Percentiles rank a stretch among this genome's conserved stretches.
These are phyloP conservation scores for Bruguiera parviflora DNA, from an alignment of 345 rosid species.

Conservation along the genomic window DNA sequence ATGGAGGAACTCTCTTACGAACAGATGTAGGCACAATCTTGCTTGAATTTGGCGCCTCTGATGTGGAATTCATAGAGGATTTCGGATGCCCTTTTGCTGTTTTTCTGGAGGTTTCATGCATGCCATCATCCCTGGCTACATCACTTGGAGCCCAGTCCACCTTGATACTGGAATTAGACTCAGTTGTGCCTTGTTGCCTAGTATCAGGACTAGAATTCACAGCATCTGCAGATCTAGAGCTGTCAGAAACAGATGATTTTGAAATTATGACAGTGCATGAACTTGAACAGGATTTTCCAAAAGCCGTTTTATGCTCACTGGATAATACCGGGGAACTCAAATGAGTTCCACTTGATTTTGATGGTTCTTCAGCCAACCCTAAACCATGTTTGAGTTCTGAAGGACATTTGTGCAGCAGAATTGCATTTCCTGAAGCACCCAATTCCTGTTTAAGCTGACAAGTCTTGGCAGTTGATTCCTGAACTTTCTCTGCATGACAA, in stretches of 20 bases:
- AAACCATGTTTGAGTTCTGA: slow-evolving; percentile 38
- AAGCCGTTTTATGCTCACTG: slow-evolving; percentile 38
- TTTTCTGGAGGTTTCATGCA: slow-evolving; percentile 32
- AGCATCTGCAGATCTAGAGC: slow-evolving; percentile 43
- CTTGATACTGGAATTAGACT: slow-evolving; percentile 33
- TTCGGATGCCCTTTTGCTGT: slow-evolving; percentile 41
- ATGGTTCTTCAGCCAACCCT: slow-evolving; percentile 34
- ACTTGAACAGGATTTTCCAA: slow-evolving; percentile 47
- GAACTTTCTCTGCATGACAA: slow-evolving; percentile 30
- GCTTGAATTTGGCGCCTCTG: slow-evolving; percentile 44
- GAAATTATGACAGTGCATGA: slow-evolving; percentile 30
- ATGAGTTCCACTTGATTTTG: slow-evolving; percentile 36
- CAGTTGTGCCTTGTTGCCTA: slow-evolving; percentile 37
- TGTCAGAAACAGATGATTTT: slow-evolving; percentile 39
- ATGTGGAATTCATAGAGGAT: slow-evolving; percentile 36
- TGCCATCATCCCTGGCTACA: slow-evolving; percentile 41
- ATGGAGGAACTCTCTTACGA: slow-evolving; percentile 43
- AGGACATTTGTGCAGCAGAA: slow-evolving; percentile 28
- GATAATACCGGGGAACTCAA: slow-evolving; percentile 31
- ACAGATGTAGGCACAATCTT: slow-evolving; percentile 51
- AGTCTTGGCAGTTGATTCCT: slow-evolving; percentile 27
- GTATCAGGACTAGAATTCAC: slow-evolving; percentile 34
- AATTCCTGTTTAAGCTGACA: slow-evolving; percentile 33
- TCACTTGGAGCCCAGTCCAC: slow-evolving; percentile 46
- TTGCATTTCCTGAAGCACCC: slow-evolving; percentile 32